Evolutionary conservation across 768 basidiomycete genomes (phyloP).

Genomic region (Mycena alexandri): DNA sequence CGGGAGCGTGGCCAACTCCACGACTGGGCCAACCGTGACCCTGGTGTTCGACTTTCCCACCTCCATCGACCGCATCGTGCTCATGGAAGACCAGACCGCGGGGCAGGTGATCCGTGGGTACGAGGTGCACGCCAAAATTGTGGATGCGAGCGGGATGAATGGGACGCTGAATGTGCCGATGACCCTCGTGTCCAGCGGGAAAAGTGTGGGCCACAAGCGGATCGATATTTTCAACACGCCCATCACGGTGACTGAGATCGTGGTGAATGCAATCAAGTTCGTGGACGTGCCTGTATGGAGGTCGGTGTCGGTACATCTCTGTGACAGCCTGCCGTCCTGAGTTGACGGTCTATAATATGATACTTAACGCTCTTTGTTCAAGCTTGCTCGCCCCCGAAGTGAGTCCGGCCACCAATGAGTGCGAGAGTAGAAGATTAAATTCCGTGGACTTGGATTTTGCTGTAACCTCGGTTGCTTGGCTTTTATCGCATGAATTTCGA

Average conservation of each 20-base stretch:
- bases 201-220: conserved; percentile 27
- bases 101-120: conserved; percentile 28
- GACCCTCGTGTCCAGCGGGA: conserved; percentile 27
- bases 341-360: conserved; percentile 22
- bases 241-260: conserved; percentile 26
- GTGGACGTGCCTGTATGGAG: conserved; percentile 28
- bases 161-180: conserved; percentile 28
- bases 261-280: conserved; percentile 25
- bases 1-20: conserved; percentile 14
- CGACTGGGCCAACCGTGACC: conserved; percentile 11
- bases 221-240: conserved; percentile 26
- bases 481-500: no score
- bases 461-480: no score
- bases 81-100: conserved; percentile 30
- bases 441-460: no score
- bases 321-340: conserved; percentile 22
- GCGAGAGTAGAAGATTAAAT: no score
- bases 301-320: conserved; percentile 25
- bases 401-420: no score
- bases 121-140: conserved; percentile 19
- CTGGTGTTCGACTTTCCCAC: conserved; percentile 24
- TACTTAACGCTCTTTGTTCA: background rate
- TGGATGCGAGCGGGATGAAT: conserved; percentile 23
- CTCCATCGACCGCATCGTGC: conserved; percentile 25
- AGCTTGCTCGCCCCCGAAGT: no score